A percentile compares a stretch with the other conserved stretches of the same genome.
phyloP scores from a whole-genome alignment of 2,329 filamentous ascomycete species.

The Chrysosphaeria jannelii region DNA sequence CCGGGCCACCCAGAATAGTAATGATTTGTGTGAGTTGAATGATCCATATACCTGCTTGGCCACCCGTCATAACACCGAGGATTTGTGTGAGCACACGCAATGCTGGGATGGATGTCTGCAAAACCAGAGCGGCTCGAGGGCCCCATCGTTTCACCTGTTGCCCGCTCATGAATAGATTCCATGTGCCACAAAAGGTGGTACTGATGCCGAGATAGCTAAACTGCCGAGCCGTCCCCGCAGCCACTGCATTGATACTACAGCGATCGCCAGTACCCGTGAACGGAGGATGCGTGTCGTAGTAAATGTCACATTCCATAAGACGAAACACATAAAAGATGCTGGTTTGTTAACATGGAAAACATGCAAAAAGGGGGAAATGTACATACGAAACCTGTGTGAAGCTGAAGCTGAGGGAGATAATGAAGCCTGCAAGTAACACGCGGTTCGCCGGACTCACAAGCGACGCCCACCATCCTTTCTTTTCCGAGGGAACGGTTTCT shows the following conservation, averaged over 20 bases:
- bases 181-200: conserved; percentile 32
- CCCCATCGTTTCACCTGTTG: conserved; percentile 37
- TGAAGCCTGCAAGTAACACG: conserved; percentile 25
- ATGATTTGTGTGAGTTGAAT: conserved; percentile 38
- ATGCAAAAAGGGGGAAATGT: not conserved
- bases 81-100: conserved; percentile 32
- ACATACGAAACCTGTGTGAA: conserved; percentile 17
- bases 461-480: conserved; percentile 1
- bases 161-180: conserved; percentile 36
- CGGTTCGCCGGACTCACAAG: conserved; percentile 10
- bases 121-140: conserved; percentile 26
- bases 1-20: conserved; percentile 35
- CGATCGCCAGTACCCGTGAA: conserved; percentile 17
- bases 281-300: conserved; percentile 26
- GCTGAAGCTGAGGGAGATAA: conserved; percentile 21
- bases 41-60: conserved; percentile 30
- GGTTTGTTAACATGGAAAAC: not conserved
- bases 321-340: conserved; percentile 31
- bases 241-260: conserved; percentile 29
- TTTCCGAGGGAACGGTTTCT: not conserved
- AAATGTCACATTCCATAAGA: conserved; percentile 41
- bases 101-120: conserved; percentile 33
- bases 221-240: conserved; percentile 30
- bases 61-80: conserved; percentile 29
- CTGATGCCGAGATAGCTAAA: conserved; percentile 34